Evolutionary conservation across 768 basidiomycete genomes (phyloP).

Genomic region (Kockovaella imperatae): DNA sequence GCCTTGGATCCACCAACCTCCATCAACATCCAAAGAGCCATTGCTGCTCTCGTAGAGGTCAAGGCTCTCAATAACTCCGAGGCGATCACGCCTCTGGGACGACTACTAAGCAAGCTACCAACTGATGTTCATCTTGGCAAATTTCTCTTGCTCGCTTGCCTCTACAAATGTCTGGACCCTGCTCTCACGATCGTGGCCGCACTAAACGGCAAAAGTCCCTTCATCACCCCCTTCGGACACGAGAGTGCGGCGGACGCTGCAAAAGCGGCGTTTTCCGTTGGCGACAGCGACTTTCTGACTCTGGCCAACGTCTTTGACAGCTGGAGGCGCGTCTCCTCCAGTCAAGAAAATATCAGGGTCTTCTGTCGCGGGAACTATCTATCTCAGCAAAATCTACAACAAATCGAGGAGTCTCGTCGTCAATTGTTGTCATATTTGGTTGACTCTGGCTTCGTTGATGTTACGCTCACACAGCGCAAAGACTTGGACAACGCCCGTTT

Average conservation of each 20-base stretch:
- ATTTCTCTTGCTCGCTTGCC: conserved; percentile 71
- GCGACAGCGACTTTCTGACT: conserved; percentile 90
- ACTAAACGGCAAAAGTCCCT: conserved; percentile 86
- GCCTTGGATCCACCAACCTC: conserved; percentile 83
- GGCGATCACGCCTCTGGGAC: conserved; percentile 91
- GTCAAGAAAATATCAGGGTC: conserved; percentile 55
- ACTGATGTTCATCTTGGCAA: conserved; percentile 95
- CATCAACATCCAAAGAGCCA: conserved; percentile 80
- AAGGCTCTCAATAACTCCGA: conserved; percentile 74
- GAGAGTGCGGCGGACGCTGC: conserved; percentile 80
- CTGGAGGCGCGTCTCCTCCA: conserved; percentile 71
- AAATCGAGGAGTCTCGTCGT: conserved; percentile 91
- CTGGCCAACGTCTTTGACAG: conserved; percentile 80
- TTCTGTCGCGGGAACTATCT: conserved; percentile 75
- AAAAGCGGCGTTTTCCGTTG: conserved; percentile 67
- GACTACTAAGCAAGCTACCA: conserved; percentile 79
- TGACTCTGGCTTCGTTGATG: conserved; percentile 46
- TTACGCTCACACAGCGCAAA: conserved; percentile 56
- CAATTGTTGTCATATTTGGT: conserved; percentile 59
- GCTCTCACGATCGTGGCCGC: conserved; percentile 94
- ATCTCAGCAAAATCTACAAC: conserved; percentile 81
- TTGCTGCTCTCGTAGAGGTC: conserved; percentile 86
- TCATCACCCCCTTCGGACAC: conserved; percentile 76
- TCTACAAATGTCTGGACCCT: conserved; percentile 86
- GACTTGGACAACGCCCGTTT: conserved; percentile 68